These are phyloP conservation scores for Chlorella vulgaris DNA, from an alignment of 139 green algal species.

Conservation along the genomic window DNA sequence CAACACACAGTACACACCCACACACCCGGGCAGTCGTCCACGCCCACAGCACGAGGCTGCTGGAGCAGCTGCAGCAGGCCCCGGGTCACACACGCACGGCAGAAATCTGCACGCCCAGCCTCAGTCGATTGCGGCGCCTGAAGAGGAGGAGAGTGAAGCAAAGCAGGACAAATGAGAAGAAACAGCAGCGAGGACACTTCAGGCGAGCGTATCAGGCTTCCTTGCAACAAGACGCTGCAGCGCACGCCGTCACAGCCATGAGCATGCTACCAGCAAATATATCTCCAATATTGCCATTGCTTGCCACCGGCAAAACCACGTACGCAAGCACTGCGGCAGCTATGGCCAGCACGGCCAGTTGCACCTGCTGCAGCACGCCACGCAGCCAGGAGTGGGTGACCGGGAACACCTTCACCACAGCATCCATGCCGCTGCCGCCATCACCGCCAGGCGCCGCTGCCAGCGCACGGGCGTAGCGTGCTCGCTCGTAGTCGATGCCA, in stretches of 20 bases:
- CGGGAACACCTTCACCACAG: neutral
- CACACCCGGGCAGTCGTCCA: conserved; percentile 25
- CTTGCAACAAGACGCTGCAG: no score
- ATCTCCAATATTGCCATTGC: no score
- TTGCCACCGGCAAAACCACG: no score
- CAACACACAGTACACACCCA: no score
- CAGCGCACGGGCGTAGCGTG: conserved; percentile 21
- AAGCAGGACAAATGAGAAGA: neutral
- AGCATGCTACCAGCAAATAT: no score
- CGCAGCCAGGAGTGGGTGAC: conserved; percentile 11
- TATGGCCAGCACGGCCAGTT: no score
- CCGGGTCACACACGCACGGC: conserved; percentile 3
- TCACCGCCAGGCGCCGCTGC: neutral
- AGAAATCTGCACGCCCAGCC: neutral
- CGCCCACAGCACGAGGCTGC: neutral
- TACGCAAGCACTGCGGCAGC: neutral
- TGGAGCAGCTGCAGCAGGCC: conserved; percentile 40
- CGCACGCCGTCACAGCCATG: no score
- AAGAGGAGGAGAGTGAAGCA: neutral
- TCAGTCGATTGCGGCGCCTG: neutral
- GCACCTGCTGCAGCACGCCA: neutral
- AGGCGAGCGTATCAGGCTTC: no score
- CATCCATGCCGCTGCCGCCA: neutral
- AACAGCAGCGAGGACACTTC: neutral
- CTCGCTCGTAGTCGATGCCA: conserved; percentile 38